Evolutionary conservation across 768 basidiomycete species (phyloP), one percentile per base, ranked within the genome.

Genomic region (Amyloporia xantha): DNA sequence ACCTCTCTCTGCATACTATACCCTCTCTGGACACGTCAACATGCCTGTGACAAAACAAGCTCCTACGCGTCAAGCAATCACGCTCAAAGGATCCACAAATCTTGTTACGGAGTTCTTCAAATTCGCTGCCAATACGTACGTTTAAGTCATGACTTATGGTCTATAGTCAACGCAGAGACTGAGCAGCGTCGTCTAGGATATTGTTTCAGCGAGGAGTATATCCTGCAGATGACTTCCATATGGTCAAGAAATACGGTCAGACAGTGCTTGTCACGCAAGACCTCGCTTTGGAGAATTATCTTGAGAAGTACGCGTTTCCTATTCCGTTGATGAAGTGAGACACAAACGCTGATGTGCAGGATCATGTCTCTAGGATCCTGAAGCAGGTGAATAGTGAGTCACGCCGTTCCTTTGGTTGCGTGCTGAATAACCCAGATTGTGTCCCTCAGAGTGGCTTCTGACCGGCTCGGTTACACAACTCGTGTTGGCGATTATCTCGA

Each of bases 21-120:
- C n/a, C n/a, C n/a, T n/a, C n/a, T n/a, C n/a, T n/a, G n/a, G n/a
- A n/a, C n/a, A n/a, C n/a, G n/a, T n/a, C n/a, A 39, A 13, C 13
- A 47, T 47, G 46, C 12, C 44, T 7, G 26, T 60, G 13, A 74
- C 72, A 1, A 71, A 70, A 51, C 73, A 75, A 61, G 68, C 71
- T 41, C 71, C 70, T 3, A 68, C 71, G 19, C 80, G 81, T 37
- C 84, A 88, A 53, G 82, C 86, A 3, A 95, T 98, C 56, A 94
- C 91, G 0, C 84, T 99, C 67, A 96, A 97, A 61, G 96, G 96
- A 2, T 95, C 92, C 0, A 91, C 92, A 2, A 77, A 81, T 35
- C 76, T 97, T 17, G 95, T 98, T 49, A 95, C 92, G 0, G 96
- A 99, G 60, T 98, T 99, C 76, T 98, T 99, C 77, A 97, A 97